A percentile compares a stretch with the other conserved stretches of the same genome.
phyloP scores from a whole-genome alignment of 352 stramenopile species.

The Peronosclerospora sorghi region DNA sequence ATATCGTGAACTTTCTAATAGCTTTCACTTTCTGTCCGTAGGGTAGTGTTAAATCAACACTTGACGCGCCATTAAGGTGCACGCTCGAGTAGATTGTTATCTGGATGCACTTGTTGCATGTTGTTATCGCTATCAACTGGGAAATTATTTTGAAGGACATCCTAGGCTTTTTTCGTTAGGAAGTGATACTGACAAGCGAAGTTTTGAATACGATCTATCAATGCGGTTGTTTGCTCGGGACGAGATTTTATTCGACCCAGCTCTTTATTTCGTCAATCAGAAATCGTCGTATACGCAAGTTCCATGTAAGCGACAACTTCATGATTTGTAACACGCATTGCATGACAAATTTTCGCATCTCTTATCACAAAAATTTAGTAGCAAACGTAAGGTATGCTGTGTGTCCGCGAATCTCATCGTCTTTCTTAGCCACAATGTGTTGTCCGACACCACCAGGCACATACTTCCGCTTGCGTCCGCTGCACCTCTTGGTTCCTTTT shows the following conservation, averaged over 20 bases:
- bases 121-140: constrained; percentile 77
- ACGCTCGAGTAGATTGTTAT: constrained; percentile 93
- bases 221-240: too few species aligned
- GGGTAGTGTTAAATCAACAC: constrained; percentile 87
- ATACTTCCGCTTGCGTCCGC: constrained; percentile 41
- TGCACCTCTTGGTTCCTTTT: constrained; percentile 21
- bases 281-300: too few species aligned
- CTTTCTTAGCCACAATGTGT: constrained; percentile 71
- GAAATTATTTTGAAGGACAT: constrained; percentile 79
- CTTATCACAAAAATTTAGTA: constrained; percentile 66
- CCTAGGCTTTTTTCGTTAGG: constrained; percentile 50
- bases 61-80: constrained; percentile 72
- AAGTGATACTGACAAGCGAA: neutral
- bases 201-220: too few species aligned
- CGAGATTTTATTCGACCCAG: too few species aligned
- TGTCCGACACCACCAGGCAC: constrained; percentile 40
- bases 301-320: too few species aligned
- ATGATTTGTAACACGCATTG: neutral
- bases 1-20: neutral
- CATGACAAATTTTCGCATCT: neutral
- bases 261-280: too few species aligned
- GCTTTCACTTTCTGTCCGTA: constrained; percentile 13
- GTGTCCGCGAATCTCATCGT: constrained; percentile 79
- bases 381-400: constrained; percentile 82
- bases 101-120: constrained; percentile 84